phyloP scores from a whole-genome alignment of 306 rosid genomes.

The Quercus suber region DNA sequence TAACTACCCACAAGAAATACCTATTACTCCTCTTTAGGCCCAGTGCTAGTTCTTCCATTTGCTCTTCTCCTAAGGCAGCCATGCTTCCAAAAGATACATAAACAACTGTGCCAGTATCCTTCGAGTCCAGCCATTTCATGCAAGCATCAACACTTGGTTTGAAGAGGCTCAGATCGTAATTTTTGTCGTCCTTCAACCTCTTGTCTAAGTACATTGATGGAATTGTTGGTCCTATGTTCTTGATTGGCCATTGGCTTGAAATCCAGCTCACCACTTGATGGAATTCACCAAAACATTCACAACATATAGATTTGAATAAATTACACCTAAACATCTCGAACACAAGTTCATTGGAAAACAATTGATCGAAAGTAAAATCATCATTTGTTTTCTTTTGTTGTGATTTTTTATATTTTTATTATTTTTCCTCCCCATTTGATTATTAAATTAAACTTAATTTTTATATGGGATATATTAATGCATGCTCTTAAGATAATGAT shows the following conservation, averaged over 20 bases:
- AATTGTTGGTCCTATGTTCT: conserved; percentile 14
- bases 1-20: conserved; percentile 20
- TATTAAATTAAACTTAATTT: no score
- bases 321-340: no score
- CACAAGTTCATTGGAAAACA: no score
- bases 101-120: conserved; percentile 13
- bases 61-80: conserved; percentile 15
- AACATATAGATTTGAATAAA: no score
- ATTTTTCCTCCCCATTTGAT: no score
- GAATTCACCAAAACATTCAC: not conserved
- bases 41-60: conserved; percentile 10
- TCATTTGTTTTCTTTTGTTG: no score
- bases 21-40: not conserved
- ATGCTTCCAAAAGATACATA: conserved; percentile 16
- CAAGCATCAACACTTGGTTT: conserved; percentile 5
- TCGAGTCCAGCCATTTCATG: conserved; percentile 14
- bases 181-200: conserved; percentile 13
- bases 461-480: no score
- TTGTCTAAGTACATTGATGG: conserved; percentile 24
- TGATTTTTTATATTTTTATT: no score
- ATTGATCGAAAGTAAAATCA: no score
- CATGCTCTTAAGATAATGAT: fast-evolving
- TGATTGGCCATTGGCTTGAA: conserved; percentile 10
- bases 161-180: conserved; percentile 10
- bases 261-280: conserved; percentile 16